These are phyloP conservation scores for Dissophora globulifera DNA, from an alignment of 192 early-diverging fungal genomes.

Conservation along the genomic window DNA sequence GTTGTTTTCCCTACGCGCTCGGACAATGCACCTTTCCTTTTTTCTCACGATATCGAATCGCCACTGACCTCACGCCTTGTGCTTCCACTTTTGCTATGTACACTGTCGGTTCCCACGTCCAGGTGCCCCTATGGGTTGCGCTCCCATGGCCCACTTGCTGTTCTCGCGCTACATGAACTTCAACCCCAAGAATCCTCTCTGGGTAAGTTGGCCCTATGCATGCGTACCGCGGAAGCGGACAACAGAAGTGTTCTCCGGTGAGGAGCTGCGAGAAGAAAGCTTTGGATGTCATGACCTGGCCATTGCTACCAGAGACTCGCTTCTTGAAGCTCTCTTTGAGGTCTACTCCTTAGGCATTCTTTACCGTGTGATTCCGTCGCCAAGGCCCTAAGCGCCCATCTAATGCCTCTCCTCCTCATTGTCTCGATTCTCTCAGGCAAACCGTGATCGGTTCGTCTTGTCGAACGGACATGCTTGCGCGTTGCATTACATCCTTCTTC, in stretches of 20 bases:
- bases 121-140: constrained; percentile 97
- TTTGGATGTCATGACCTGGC: background rate
- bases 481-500: constrained; percentile 90
- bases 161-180: constrained; percentile 86
- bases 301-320: background rate
- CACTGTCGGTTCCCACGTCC: background rate
- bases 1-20: background rate
- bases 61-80: background rate
- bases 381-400: no score
- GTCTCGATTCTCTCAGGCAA: constrained; percentile 62
- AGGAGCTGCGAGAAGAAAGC: no score
- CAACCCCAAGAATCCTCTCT: constrained; percentile 90
- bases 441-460: constrained; percentile 97
- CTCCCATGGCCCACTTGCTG: constrained; percentile 91
- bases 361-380: no score
- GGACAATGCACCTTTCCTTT: background rate
- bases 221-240: no score
- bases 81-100: background rate
- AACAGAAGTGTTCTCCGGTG: no score
- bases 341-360: no score
- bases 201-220: no score
- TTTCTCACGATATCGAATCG: constrained; percentile 12
- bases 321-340: no score
- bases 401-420: no score
- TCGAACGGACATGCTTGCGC: constrained; percentile 98